These are phyloP conservation scores for Kodamaea suecica DNA, from an alignment of 1,139 yeast genomes.

Conservation along the genomic window DNA sequence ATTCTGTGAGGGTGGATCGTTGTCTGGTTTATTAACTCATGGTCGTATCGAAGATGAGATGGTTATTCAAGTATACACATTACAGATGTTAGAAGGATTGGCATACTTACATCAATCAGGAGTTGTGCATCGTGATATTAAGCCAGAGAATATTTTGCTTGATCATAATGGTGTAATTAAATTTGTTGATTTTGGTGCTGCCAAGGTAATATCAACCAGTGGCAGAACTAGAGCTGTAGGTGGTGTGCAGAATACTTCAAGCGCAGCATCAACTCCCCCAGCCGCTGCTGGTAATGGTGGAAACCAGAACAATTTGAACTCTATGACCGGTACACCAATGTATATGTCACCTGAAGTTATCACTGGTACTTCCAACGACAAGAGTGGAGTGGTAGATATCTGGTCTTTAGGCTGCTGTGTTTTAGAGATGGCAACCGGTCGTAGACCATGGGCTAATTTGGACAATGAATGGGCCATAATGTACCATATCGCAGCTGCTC, in stretches of 20 bases:
- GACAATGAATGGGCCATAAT: slow-evolving; percentile 98
- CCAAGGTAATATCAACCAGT: slow-evolving; percentile 82
- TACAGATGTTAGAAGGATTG: slow-evolving; percentile 92
- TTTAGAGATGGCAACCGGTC: slow-evolving; percentile 78
- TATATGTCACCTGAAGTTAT: slow-evolving; percentile 98
- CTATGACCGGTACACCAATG: slow-evolving; percentile 97
- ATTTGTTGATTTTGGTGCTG: slow-evolving; percentile 97
- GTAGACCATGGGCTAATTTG: slow-evolving; percentile 84
- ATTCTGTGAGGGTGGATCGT: slow-evolving; percentile 93
- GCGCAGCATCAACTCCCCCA: not conserved
- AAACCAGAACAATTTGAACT: slow-evolving; percentile 32
- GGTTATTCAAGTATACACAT: slow-evolving; percentile 84
- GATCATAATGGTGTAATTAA: slow-evolving; percentile 93
- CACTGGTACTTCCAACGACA: slow-evolving; percentile 67
- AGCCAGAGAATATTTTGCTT: slow-evolving; percentile 88
- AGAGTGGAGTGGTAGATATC: slow-evolving; percentile 74
- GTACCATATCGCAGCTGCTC: slow-evolving; percentile 98
- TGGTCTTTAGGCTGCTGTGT: slow-evolving; percentile 87
- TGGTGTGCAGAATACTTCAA: slow-evolving; percentile 10
- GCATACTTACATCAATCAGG: slow-evolving; percentile 94
- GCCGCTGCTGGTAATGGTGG: slow-evolving; percentile 14
- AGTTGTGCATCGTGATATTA: slow-evolving; percentile 94
- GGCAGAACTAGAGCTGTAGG: slow-evolving; percentile 46
- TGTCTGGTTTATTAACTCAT: slow-evolving; percentile 72
- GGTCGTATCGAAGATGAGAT: slow-evolving; percentile 95